Base-by-base conservation (phyloP, 495 filamentous ascomycete species). In the Neurospora sp. region DNA sequence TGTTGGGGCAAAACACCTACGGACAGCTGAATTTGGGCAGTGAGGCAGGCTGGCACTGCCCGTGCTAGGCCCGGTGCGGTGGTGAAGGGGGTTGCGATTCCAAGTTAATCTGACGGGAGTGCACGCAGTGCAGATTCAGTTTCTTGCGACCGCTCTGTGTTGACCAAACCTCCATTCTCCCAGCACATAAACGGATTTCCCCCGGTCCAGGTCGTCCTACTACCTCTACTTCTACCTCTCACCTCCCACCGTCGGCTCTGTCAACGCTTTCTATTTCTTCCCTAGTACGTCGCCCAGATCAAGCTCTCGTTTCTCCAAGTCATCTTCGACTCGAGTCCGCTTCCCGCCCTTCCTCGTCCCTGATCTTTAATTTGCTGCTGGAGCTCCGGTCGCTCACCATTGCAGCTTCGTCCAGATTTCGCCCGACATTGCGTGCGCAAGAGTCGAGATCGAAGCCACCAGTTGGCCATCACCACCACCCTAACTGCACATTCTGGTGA, bases 401-500 rank as follows among this genome's bases (percentile, higher is more conserved):
- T 72, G 42, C 70, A 68, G 61, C 39, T 40, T 61, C 42, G 40
- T 44, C 73, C 74, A 74, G 69, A 22, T 69, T 69, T 72, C n/a
- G 69, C 39, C 37, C 53, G 69, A 69, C 61, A 71, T 74, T 77
- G 72, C 75, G 74, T 75, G 78, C 77, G 65, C 71, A 68, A 70
- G 65, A 71, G 73, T 72, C 74, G 68, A 77, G 72, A 76, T 75
- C 74, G 73, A 77, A 79, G 53, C 72, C 74, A 53, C 74, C 68
- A 68, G 68, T 40, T 41, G 70, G 44, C 73, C 77, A 41, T 73
- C 82, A 82, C 73, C 80, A 77, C 79, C 78, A 75, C 79, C 81
- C 74, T 72, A 35, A 65, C 75, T 72, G 69, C 74, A 70, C 74
- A 69, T 76, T 75, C 68, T 76, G 74, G 84, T 85, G 80, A 82